Conservation (phyloP, 208 protist genomes). For the Trypanosoma brucei region DNA sequence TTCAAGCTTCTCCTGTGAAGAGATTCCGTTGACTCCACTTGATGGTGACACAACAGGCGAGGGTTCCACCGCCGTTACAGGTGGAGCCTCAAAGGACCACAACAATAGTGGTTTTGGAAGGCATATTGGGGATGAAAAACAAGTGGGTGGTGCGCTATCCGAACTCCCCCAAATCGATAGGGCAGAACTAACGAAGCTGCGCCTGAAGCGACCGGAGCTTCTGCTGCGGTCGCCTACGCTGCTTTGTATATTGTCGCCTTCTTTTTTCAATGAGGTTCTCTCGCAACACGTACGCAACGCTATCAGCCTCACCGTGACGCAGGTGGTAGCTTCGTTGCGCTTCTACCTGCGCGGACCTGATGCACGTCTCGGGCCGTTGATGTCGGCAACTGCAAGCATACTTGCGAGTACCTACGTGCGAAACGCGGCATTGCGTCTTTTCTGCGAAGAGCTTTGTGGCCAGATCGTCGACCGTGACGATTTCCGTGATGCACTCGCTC, state of each 20-base stretch:
- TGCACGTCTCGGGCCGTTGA: constrained; percentile 50
- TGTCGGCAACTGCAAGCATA: constrained; percentile 65
- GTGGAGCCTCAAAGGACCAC: neutral
- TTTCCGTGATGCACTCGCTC: constrained; percentile 60
- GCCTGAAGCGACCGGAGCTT: constrained; percentile 23
- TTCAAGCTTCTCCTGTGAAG: constrained; percentile 47
- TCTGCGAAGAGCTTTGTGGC: constrained; percentile 57
- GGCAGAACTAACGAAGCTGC: constrained; percentile 12
- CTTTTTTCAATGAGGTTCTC: constrained; percentile 43
- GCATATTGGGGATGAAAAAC: neutral
- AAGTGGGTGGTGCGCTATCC: neutral
- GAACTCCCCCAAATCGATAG: constrained; percentile 4
- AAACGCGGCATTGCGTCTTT: constrained; percentile 54
- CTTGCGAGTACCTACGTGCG: constrained; percentile 35
- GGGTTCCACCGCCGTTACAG: constrained; percentile 1
- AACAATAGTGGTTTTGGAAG: neutral
- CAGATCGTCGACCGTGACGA: constrained; percentile 49
- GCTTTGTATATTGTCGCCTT: constrained; percentile 49
- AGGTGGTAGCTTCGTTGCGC: constrained; percentile 48
- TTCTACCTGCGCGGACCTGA: constrained; percentile 46
- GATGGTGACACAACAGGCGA: neutral
- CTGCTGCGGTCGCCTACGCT: constrained; percentile 51
- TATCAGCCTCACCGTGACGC: constrained; percentile 28
- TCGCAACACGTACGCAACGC: constrained; percentile 27
- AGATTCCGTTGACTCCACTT: constrained; percentile 19